Conservation (phyloP, 192 early-diverging fungal genomes). For the Coemansia sp. region DNA sequence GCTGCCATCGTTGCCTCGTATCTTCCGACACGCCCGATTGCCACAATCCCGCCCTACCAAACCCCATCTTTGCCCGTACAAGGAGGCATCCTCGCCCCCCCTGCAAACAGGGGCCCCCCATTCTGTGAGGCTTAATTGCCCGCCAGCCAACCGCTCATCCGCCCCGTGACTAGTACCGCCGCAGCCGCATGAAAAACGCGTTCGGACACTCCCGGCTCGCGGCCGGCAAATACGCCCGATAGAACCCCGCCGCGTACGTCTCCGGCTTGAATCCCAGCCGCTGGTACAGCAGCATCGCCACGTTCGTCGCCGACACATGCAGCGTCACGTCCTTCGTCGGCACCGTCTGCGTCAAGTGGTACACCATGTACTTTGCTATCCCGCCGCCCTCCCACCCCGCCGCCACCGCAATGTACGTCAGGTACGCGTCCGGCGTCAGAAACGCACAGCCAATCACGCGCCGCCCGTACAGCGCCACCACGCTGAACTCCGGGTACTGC, state of each 20-base stretch:
- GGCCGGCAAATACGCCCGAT: constrained; percentile 79
- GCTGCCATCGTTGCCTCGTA: too few relatives aligned
- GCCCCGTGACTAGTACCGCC: constrained; percentile 59
- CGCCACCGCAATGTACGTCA: constrained; percentile 80
- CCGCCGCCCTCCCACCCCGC: constrained; percentile 82
- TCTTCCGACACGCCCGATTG: too few relatives aligned
- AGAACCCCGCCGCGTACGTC: constrained; percentile 84
- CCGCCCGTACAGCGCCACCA: constrained; percentile 77
- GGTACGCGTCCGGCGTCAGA: constrained; percentile 87
- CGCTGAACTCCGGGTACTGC: constrained; percentile 74
- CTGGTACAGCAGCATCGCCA: constrained; percentile 90
- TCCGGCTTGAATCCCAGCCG: constrained; percentile 93
- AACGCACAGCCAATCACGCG: constrained; percentile 86
- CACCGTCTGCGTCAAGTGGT: constrained; percentile 73
- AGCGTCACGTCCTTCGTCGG: constrained; percentile 79
- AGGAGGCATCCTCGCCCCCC: not conserved
- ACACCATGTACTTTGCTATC: constrained; percentile 80
- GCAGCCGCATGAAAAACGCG: constrained; percentile 80
- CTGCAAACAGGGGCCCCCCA: too few relatives aligned
- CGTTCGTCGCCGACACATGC: constrained; percentile 90
- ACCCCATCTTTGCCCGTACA: too few relatives aligned
- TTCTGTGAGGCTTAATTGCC: not conserved
- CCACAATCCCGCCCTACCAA: too few relatives aligned
- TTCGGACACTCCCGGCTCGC: constrained; percentile 72
- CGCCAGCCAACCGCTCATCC: not conserved